Percentiles rank a stretch among this genome's conserved stretches.
Conservation (phyloP, 208 protist species). For the Trypanosoma melophagium region DNA sequence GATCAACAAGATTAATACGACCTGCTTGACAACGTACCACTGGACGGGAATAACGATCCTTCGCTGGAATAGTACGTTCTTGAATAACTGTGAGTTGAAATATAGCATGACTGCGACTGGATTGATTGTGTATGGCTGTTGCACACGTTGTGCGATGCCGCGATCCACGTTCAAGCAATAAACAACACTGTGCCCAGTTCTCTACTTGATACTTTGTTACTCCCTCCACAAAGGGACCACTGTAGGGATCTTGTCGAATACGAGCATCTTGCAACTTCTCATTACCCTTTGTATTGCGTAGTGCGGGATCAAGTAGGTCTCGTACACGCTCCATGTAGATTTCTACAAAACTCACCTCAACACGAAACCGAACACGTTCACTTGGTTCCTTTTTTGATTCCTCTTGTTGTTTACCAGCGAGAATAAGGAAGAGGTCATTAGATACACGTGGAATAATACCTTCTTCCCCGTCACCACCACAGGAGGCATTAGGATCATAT, state of each 20-base stretch:
- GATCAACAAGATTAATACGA: slow-evolving; percentile 89
- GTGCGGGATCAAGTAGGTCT: slow-evolving; percentile 92
- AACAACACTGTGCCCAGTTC: slow-evolving; percentile 85
- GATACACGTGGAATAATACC: slow-evolving; percentile 91
- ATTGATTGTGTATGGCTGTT: slow-evolving; percentile 90
- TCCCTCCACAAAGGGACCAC: slow-evolving; percentile 86
- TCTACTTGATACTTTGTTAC: slow-evolving; percentile 89
- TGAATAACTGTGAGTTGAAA: slow-evolving; percentile 87
- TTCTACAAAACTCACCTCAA: slow-evolving; percentile 96
- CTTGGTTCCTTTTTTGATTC: slow-evolving; percentile 33
- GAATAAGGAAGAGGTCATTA: slow-evolving; percentile 86
- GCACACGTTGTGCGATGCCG: slow-evolving; percentile 91
- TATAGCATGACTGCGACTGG: slow-evolving; percentile 88
- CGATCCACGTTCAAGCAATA: slow-evolving; percentile 88
- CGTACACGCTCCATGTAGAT: slow-evolving; percentile 97
- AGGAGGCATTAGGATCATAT: slow-evolving; percentile 69
- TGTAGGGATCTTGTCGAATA: slow-evolving; percentile 85
- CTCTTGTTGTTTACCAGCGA: slow-evolving; percentile 44
- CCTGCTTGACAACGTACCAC: slow-evolving; percentile 65
- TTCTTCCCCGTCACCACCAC: slow-evolving; percentile 80
- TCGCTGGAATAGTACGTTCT: slow-evolving; percentile 62
- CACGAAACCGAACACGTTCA: slow-evolving; percentile 52
- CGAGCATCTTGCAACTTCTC: slow-evolving; percentile 86
- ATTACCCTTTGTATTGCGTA: slow-evolving; percentile 72
- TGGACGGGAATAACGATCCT: slow-evolving; percentile 68